phyloP scores from a whole-genome alignment of 73 alveolate species.

The Breviolum minutum region DNA sequence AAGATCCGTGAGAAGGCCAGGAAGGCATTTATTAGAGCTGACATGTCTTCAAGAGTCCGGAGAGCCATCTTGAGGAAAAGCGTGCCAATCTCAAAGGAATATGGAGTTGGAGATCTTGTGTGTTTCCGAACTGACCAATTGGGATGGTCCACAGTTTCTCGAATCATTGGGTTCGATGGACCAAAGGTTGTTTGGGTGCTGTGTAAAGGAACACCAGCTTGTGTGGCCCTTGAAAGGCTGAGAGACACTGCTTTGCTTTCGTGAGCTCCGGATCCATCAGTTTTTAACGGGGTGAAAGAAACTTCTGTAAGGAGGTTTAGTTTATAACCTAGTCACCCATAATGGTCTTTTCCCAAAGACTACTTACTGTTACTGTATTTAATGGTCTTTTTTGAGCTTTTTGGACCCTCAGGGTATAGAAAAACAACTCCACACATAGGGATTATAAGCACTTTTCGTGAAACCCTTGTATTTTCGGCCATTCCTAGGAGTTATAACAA shows the following conservation, averaged over 20 bases:
- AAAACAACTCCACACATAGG: no score
- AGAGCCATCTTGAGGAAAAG: background rate
- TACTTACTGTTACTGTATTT: no score
- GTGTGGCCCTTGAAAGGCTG: background rate
- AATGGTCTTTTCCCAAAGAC: no score
- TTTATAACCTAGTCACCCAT: no score
- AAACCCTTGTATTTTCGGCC: no score
- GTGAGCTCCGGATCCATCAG: background rate
- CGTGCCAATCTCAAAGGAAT: background rate
- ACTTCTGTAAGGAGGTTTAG: background rate
- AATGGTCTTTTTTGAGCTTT: no score
- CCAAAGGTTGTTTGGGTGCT: background rate
- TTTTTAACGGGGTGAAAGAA: no score
- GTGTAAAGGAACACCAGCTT: background rate
- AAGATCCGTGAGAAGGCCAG: background rate
- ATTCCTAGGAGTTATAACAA: no score
- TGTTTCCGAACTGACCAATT: slow-evolving; percentile 5
- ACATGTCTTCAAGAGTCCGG: background rate
- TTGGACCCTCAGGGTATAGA: no score
- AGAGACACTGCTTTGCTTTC: background rate
- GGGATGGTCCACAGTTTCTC: background rate
- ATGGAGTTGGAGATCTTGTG: background rate
- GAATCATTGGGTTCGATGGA: background rate
- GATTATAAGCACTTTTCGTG: no score
- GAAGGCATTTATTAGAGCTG: background rate